Base-by-base conservation (phyloP, 2,329 filamentous ascomycete genomes). In the Tolypocladium amazonense region DNA sequence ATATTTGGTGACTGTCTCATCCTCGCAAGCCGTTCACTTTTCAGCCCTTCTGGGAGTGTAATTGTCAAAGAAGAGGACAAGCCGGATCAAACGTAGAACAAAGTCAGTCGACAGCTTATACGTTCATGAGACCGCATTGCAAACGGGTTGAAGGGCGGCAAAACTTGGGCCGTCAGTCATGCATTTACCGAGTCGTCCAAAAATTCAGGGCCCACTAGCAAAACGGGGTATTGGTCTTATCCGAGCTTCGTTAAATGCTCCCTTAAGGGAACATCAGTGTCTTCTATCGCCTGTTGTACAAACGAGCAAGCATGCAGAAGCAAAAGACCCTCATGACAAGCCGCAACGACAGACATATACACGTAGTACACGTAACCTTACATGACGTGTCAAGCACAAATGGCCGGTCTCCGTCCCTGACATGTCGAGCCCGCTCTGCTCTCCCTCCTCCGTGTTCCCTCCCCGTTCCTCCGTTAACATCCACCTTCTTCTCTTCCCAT, bases 1-100 rank as follows among this genome's bases (percentile, higher is more conserved):
- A 99, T 91, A 74, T 97, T 99, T 37, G 94, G 94, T 63, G 76
- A 75, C 37, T 71, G 76, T 65, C 85, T 78, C 71, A 77, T 75
- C 60, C 65, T 75, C 57, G 61, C 63, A 47, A 35, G 15, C 45
- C 56, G 38, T 27, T 25, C 11, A 18, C 25, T 18, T 33, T 33
- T 45, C 18, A 20, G 12, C 18, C 14, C 33, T 8, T 14, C 30
- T 52, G 7, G 47, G 20, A 12, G 14, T 1, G 18, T 33, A 9
- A 12, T 5, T 20, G 27, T n/a, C 27, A 27, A n/a, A 12, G 27
- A 52, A 33, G 2, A 33, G 25, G 15, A 9, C 15, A 52, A 12
- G 47, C 8, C 3, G 20, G 20, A 35, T 7, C 20, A 35, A 15
- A 23, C n/a, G 30, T 2, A 15, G 35, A 23, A 35, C 3, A 35